Evolutionary conservation across 176 grass and related monocot species (phyloP).

Genomic region (Carex littledalei): DNA sequence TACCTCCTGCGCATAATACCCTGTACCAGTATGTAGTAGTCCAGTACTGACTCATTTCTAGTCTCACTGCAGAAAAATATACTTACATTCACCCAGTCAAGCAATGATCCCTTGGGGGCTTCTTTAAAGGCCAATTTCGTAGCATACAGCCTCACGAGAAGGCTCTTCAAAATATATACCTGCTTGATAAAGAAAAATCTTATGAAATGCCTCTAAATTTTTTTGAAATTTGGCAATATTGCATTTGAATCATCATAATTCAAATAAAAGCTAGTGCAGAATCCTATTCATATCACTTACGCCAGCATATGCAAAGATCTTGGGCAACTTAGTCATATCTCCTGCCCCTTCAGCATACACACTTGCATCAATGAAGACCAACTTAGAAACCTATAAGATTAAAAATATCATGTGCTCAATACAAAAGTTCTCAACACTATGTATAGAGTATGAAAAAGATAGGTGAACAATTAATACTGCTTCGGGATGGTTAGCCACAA

Average conservation of each 20-base stretch:
- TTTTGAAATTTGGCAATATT: not conserved
- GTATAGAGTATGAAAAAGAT: not conserved
- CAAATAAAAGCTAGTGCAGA: not conserved
- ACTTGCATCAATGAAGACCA: conserved; percentile 90
- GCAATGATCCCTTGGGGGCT: conserved; percentile 38
- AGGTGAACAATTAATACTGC: conserved; percentile 39
- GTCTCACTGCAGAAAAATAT: not conserved
- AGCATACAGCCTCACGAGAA: conserved; percentile 56
- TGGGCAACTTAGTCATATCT: conserved; percentile 66
- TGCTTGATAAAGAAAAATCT: conserved; percentile 10
- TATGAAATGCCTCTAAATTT: not conserved
- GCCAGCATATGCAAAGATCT: conserved; percentile 67
- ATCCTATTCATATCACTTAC: conserved; percentile 31
- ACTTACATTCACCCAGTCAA: conserved; percentile 78
- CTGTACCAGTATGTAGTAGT: not conserved
- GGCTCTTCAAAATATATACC: conserved; percentile 70
- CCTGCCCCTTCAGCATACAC: conserved; percentile 66
- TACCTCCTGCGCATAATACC: conserved; percentile 4
- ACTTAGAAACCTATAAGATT: conserved; percentile 57
- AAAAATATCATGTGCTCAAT: not conserved
- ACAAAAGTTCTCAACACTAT: not conserved
- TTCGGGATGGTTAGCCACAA: conserved; percentile 62
- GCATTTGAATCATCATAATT: not conserved
- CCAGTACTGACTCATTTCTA: not conserved
- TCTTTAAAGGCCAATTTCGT: conserved; percentile 53